Evolutionary conservation across 208 protist genomes (phyloP).

Genomic region (Leishmania major): DNA sequence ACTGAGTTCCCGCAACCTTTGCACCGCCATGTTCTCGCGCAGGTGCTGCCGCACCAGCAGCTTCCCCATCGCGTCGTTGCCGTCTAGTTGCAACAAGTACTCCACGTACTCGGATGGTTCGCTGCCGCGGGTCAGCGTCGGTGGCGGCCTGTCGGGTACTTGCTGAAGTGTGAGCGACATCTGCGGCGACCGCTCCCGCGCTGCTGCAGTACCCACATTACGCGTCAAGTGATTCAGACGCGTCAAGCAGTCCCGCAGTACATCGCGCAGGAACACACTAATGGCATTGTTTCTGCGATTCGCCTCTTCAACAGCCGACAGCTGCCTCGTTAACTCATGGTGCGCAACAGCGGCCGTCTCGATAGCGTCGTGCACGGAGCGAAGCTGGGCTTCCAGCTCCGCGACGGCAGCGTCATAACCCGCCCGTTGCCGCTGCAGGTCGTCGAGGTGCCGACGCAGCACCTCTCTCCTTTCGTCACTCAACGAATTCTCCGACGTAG

Average conservation of each 20-base stretch:
- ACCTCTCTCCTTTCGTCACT: background rate
- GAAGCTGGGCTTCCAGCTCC: background rate
- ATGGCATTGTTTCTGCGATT: constrained; percentile 31
- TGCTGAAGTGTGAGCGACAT: constrained; percentile 25
- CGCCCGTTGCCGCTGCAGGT: background rate
- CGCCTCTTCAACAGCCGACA: constrained; percentile 13
- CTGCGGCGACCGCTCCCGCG: constrained; percentile 10
- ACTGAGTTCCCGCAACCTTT: background rate
- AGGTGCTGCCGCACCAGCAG: constrained; percentile 48
- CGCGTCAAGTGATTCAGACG: constrained; percentile 32
- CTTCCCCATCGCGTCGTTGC: constrained; percentile 26
- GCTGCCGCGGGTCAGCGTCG: constrained; percentile 32
- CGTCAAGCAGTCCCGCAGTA: constrained; percentile 38
- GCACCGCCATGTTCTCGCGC: constrained; percentile 23
- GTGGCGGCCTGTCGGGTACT: constrained; percentile 13
- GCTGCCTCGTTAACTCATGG: constrained; percentile 16
- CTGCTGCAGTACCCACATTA: background rate
- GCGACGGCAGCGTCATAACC: background rate
- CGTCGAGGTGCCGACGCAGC: background rate
- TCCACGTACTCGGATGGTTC: constrained; percentile 50
- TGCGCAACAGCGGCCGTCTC: background rate
- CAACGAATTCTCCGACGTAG: background rate
- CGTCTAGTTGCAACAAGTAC: constrained; percentile 40
- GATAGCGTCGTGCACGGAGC: no score
- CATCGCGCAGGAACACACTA: constrained; percentile 44